Percentiles rank a stretch among this genome's conserved stretches.
These are phyloP conservation scores for Coniferiporia weirii DNA, from an alignment of 1,284 basidiomycete genomes.

Conservation along the genomic window DNA sequence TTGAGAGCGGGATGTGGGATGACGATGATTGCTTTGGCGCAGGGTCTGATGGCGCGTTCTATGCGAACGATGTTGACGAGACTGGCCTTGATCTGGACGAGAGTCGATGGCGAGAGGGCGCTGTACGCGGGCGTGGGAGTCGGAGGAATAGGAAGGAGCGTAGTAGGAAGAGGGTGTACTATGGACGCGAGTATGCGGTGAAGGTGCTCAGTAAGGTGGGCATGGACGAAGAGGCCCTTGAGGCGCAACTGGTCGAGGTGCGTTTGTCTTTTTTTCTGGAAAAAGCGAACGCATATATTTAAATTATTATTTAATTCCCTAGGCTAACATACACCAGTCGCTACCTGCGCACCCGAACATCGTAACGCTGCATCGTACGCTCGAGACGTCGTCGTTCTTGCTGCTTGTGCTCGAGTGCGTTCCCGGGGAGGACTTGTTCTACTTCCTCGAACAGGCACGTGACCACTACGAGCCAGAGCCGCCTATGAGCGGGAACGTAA, in stretches of 20 bases:
- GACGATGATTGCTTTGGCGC: constrained; percentile 35
- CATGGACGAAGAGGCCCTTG: constrained; percentile 80
- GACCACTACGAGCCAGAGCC: constrained; percentile 69
- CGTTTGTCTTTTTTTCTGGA: constrained; percentile 17
- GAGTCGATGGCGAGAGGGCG: too few relatives aligned
- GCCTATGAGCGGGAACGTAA: constrained; percentile 24
- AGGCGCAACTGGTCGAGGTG: constrained; percentile 86
- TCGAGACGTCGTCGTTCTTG: constrained; percentile 76
- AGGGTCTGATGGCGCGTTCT: constrained; percentile 25
- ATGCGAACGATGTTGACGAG: constrained; percentile 23
- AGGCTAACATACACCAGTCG: constrained; percentile 93
- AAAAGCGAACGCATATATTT: not conserved
- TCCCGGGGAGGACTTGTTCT: constrained; percentile 94
- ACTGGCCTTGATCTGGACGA: constrained; percentile 25
- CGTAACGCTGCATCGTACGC: constrained; percentile 89
- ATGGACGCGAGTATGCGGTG: constrained; percentile 89
- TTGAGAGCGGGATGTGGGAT: constrained; percentile 43
- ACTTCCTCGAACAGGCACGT: constrained; percentile 92
- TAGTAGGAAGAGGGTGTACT: constrained; percentile 26
- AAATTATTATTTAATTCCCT: constrained; percentile 16
- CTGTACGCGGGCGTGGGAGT: not conserved
- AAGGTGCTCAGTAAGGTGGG: constrained; percentile 95
- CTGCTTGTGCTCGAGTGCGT: constrained; percentile 88
- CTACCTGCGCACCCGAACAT: constrained; percentile 91
- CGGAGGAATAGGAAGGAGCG: not conserved